Evolutionary conservation across 2,329 filamentous ascomycete genomes (phyloP).

Genomic region (Xylariaceae sp.): DNA sequence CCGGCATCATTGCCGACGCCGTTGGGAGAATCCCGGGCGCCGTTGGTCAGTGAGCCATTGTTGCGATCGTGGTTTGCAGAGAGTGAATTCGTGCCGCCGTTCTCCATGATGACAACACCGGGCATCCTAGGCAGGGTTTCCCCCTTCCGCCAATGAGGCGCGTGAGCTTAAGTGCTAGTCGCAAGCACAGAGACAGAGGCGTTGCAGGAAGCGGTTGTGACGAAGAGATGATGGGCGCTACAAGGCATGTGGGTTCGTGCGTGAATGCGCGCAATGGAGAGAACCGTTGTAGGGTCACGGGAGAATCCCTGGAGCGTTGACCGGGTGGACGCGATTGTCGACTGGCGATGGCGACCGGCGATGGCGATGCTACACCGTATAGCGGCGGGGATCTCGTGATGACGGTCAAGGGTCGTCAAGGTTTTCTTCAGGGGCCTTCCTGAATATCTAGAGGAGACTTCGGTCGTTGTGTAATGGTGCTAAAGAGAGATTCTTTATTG

Average conservation of each 20-base stretch:
- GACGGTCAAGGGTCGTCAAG: not conserved
- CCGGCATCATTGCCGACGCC: slow-evolving; percentile 15
- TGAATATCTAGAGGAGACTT: not conserved
- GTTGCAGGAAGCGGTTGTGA: slow-evolving; percentile 7
- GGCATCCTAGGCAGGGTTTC: slow-evolving; percentile 41
- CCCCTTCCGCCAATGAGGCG: slow-evolving; percentile 33
- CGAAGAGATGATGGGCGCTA: slow-evolving; percentile 11
- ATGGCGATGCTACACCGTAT: not conserved
- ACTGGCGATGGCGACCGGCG: not conserved
- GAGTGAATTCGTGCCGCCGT: slow-evolving; percentile 48
- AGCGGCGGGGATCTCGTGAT: not conserved
- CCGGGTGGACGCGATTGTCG: slow-evolving; percentile 4
- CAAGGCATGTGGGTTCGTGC: slow-evolving; percentile 18
- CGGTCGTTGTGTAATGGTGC: not conserved
- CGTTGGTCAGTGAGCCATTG: slow-evolving; percentile 36
- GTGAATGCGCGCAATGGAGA: slow-evolving; percentile 7
- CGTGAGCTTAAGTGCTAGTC: slow-evolving; percentile 17
- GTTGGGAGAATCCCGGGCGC: slow-evolving; percentile 24
- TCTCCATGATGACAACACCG: slow-evolving; percentile 51
- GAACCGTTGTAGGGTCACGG: not conserved
- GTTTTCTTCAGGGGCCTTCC: not conserved
- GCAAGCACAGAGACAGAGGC: slow-evolving; percentile 7
- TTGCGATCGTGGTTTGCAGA: slow-evolving; percentile 54
- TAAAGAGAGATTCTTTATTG: not conserved
- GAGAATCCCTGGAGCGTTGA: not conserved